phyloP scores from a whole-genome alignment of 164 flowering plant genomes.

The Magnolia sinica region DNA sequence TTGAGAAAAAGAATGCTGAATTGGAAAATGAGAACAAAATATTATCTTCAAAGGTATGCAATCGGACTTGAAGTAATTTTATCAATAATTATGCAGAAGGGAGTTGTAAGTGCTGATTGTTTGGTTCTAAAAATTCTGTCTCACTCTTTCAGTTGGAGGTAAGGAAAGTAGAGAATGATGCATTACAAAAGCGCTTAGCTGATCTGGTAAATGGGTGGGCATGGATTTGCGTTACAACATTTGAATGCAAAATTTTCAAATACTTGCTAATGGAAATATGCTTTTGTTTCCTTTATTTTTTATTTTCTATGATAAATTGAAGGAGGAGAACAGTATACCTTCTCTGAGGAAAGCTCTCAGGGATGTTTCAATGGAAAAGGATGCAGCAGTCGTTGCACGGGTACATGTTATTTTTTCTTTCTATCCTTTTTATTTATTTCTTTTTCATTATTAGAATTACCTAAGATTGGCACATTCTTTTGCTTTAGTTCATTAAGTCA shows the following conservation, averaged over 20 bases:
- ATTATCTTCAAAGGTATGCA: slow-evolving; percentile 47
- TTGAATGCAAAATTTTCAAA: background rate
- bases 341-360: slow-evolving; percentile 85
- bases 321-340: slow-evolving; percentile 76
- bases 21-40: slow-evolving; percentile 61
- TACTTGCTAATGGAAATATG: background rate
- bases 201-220: slow-evolving; percentile 55
- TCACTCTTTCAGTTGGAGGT: slow-evolving; percentile 51
- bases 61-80: background rate
- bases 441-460: too few species aligned
- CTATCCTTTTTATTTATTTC: slow-evolving; percentile 4
- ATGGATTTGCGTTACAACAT: background rate
- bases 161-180: slow-evolving; percentile 51
- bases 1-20: slow-evolving; percentile 57
- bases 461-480: background rate
- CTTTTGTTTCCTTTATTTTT: background rate
- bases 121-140: background rate
- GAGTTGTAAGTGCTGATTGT: background rate
- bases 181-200: slow-evolving; percentile 50
- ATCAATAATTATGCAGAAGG: slow-evolving; percentile 1
- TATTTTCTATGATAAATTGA: slow-evolving; percentile 20
- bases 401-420: slow-evolving; percentile 32
- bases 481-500: background rate
- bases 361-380: slow-evolving; percentile 94
- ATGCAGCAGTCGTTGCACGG: slow-evolving; percentile 91